Base-by-base conservation (phyloP, 2,329 filamentous ascomycete genomes). In the Neofusicoccum sp. region DNA sequence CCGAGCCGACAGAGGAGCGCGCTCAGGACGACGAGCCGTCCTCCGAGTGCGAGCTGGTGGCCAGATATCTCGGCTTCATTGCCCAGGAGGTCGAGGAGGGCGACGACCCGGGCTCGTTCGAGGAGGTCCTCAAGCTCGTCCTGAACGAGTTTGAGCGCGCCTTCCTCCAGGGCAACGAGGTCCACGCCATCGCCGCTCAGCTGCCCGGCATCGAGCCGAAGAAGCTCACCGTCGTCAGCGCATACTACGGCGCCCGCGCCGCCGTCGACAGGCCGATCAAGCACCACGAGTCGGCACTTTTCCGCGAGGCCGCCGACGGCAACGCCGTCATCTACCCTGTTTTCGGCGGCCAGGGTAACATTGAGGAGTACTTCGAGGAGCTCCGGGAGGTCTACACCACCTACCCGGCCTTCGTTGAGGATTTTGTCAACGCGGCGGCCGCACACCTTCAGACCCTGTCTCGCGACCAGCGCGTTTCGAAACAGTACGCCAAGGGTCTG, bases 11-110 rank as follows among this genome's bases (percentile, higher is more conserved):
- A 74, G 95, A 99, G 75, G 95, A 99, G 82, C 86, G 98, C 65
- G 96, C 95, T 63, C 92, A 93, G 74, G 96, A 99, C 81, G 95
- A 99, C 70, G 96, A 99, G 82, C 95, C 95, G n/a, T 98, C 95
- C 38, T 99, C 96, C 26, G 87, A 93, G 48, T 81, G 91, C 45
- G 95, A 99, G 80, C 84, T 99, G 63, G 91, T 99, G 33, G 93
- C 91, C 64, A 87, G 93, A 74, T 99, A 96, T 78, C 87, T 99
- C 73, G 92, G 91, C 68, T 96, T 91, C 74, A 85, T 97, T 63
- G 92, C 93, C 65, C 81, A 85, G 65, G 90, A 97, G 79, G 89
- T 97, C 40, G 91, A 96, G 60, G 90, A 96, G 70, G 92, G 91
- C 61, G 95, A 98, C 72, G 93, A 97, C 49, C 89, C 92, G 66